phyloP scores from a whole-genome alignment of 257 asterid species.

The Salvia rosmarinus region DNA sequence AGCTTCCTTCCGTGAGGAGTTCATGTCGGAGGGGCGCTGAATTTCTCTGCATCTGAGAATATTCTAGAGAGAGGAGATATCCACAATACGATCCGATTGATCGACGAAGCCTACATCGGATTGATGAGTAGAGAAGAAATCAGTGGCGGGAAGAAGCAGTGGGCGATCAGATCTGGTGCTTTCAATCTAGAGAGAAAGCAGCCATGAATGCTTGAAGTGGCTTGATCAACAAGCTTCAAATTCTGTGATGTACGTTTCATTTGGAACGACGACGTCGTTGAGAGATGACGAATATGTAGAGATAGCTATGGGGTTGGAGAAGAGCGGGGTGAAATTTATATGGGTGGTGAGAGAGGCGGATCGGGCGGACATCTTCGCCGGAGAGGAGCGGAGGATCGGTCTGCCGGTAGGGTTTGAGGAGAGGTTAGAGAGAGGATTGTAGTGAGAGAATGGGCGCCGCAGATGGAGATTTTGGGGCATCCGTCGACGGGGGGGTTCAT shows the following conservation, averaged over 20 bases:
- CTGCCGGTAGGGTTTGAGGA: conserved; percentile 53
- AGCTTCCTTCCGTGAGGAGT: conserved; percentile 40
- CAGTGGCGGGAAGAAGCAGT: conserved; percentile 46
- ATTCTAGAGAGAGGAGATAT: conserved; percentile 47
- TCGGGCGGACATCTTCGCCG: conserved; percentile 49
- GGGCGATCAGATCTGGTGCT: conserved; percentile 46
- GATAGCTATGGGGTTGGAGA: conserved; percentile 56
- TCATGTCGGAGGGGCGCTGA: conserved; percentile 35
- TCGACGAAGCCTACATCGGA: conserved; percentile 36
- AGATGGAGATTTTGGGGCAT: conserved; percentile 49
- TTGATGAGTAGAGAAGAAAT: conserved; percentile 44
- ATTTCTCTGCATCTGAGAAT: conserved; percentile 38
- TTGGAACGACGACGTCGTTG: conserved; percentile 49
- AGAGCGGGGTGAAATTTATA: conserved; percentile 44
- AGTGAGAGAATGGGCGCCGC: conserved; percentile 67
- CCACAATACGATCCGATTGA: conserved; percentile 43
- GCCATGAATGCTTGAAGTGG: conserved; percentile 52
- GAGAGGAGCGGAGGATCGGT: conserved; percentile 38
- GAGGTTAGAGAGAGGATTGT: conserved; percentile 42
- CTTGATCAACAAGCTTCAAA: conserved; percentile 44
- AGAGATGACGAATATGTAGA: conserved; percentile 43
- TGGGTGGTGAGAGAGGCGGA: conserved; percentile 68
- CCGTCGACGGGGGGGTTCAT: conserved; percentile 48
- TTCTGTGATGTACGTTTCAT: conserved; percentile 52
- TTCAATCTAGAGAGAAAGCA: not conserved